Conservation (phyloP, 441 rosid species). For the Biscutella laevigata region DNA sequence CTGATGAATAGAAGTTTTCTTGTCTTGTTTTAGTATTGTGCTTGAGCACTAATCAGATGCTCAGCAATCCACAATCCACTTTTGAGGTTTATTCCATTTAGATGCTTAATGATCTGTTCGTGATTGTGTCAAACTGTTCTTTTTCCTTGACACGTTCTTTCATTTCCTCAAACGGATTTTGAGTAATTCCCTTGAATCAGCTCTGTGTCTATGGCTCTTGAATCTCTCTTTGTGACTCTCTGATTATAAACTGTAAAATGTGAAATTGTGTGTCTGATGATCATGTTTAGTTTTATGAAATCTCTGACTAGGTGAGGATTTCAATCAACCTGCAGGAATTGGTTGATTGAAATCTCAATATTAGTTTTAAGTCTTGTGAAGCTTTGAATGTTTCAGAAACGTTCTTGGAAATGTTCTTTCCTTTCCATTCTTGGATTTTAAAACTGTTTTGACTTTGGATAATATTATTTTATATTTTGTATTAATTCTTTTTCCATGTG, state of each 20-base stretch:
- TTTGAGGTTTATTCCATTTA: constrained; percentile 7
- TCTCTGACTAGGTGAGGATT: too few species aligned
- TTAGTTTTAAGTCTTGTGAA: neutral
- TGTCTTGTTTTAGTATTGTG: constrained; percentile 18
- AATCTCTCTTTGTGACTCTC: neutral
- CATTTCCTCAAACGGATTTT: neutral
- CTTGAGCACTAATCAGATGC: constrained; percentile 23
- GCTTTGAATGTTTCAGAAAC: constrained; percentile 13
- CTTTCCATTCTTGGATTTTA: constrained; percentile 13
- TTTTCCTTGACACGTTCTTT: constrained; percentile 15
- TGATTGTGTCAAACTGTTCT: constrained; percentile 18
- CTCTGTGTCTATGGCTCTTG: neutral
- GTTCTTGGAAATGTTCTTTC: constrained; percentile 6
- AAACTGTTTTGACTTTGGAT: constrained; percentile 24
- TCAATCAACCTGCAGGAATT: too few species aligned
- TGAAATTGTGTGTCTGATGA: neutral
- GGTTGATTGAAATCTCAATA: constrained; percentile 1
- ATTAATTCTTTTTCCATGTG: constrained; percentile 17
- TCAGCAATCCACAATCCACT: neutral
- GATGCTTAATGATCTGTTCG: constrained; percentile 10
- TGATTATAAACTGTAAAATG: neutral
- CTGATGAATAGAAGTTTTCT: constrained; percentile 12
- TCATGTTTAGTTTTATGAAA: neutral
- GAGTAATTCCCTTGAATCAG: neutral
- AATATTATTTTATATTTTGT: constrained; percentile 12